phyloP scores from a whole-genome alignment of 2,329 filamentous ascomycete genomes.

The Sporothrix phasma region DNA sequence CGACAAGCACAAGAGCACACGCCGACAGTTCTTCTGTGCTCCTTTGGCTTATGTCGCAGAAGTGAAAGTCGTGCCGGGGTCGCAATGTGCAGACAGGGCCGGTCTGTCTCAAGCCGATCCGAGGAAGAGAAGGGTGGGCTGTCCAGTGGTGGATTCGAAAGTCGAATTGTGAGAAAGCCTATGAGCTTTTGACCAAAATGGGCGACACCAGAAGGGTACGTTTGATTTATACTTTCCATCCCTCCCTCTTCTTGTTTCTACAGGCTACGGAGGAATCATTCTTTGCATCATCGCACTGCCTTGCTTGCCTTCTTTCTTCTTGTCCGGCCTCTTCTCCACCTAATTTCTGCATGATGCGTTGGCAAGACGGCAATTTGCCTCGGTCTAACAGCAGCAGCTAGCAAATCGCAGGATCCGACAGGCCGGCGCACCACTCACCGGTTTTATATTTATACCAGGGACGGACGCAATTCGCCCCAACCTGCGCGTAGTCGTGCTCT shows the following conservation, averaged over 20 bases:
- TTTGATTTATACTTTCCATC: constrained; percentile 10
- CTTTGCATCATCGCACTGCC: constrained; percentile 12
- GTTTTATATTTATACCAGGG: not conserved
- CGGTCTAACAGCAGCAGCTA: constrained; percentile 19
- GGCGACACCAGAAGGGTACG: not conserved
- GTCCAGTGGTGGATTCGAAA: not conserved
- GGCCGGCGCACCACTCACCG: constrained; percentile 9
- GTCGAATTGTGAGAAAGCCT: not conserved
- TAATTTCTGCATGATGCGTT: constrained; percentile 30
- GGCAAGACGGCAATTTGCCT: constrained; percentile 23
- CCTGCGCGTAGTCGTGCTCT: not conserved
- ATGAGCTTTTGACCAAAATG: not conserved
- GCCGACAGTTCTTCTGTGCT: constrained; percentile 20
- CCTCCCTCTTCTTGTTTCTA: not conserved
- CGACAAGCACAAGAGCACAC: constrained; percentile 15
- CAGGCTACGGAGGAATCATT: not conserved
- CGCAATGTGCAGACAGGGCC: not conserved
- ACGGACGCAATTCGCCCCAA: not conserved
- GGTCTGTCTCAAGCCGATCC: not conserved
- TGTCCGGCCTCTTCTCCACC: constrained; percentile 23
- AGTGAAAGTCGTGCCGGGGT: constrained; percentile 23
- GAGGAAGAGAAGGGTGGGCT: constrained; percentile 1
- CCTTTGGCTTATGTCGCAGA: not conserved
- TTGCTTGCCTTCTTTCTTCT: constrained; percentile 16
- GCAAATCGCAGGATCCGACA: constrained; percentile 19